Conservation (phyloP, 139 green algal genomes). For the Trebouxia sp. region DNA sequence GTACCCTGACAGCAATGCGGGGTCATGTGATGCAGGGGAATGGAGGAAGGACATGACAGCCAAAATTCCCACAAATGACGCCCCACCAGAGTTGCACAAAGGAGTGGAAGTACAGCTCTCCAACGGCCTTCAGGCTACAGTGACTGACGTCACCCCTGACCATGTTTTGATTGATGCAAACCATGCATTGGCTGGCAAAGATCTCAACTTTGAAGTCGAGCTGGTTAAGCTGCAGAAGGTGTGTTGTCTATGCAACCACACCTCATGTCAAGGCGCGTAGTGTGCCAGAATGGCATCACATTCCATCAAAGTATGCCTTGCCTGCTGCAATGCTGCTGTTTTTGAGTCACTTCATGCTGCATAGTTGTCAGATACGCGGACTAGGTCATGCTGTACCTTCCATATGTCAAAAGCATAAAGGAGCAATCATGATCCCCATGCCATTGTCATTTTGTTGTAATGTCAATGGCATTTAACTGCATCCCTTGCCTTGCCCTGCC, state of each 20-base stretch:
- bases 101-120: conserved; percentile 52
- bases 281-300: too few species aligned
- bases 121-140: conserved; percentile 49
- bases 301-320: too few species aligned
- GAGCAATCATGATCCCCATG: too few species aligned
- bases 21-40: conserved; percentile 15
- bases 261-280: too few species aligned
- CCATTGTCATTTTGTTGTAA: too few species aligned
- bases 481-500: too few species aligned
- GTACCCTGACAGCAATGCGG: too few species aligned
- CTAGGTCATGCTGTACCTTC: too few species aligned
- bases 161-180: conserved; percentile 71
- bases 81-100: conserved; percentile 14
- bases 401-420: neutral
- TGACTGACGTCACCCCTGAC: conserved; percentile 34
- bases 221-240: conserved; percentile 56
- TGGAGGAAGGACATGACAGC: conserved; percentile 18
- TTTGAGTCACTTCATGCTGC: neutral
- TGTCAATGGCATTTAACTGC: too few species aligned
- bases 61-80: neutral
- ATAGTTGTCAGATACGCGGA: neutral
- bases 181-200: conserved; percentile 69
- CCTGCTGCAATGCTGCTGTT: too few species aligned
- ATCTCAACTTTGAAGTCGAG: conserved; percentile 75
- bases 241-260: neutral